A percentile compares a stretch with the other conserved stretches of the same genome.
Conservation (phyloP, 2,329 filamentous ascomycete species). For the Akanthomyces uredinophilus region DNA sequence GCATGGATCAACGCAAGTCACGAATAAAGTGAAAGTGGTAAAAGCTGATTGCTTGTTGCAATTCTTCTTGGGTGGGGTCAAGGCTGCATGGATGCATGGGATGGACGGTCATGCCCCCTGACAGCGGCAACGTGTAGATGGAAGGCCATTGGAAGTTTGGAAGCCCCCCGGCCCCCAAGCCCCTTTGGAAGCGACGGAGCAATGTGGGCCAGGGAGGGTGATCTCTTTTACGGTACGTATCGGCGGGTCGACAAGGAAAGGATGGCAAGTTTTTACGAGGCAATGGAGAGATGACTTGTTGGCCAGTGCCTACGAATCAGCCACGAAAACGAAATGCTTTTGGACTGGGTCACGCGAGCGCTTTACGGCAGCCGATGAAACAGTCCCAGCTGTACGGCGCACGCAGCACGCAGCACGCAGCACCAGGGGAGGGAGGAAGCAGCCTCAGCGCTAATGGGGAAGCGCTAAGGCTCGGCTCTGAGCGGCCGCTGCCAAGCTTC, state of each 20-base stretch:
- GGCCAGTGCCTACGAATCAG: too few relatives aligned
- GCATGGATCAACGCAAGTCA: too few relatives aligned
- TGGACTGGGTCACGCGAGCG: too few relatives aligned
- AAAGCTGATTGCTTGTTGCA: too few relatives aligned
- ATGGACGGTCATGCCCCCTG: not conserved
- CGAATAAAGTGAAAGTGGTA: not conserved
- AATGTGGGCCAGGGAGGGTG: conserved; percentile 1
- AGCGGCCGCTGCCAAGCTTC: not conserved
- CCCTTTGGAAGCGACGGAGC: conserved; percentile 2
- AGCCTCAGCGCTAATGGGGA: not conserved
- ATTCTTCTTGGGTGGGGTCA: not conserved
- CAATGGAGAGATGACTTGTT: too few relatives aligned
- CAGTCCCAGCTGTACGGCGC: too few relatives aligned
- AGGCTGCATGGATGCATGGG: not conserved
- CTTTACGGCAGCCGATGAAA: too few relatives aligned
- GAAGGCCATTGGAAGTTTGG: not conserved
- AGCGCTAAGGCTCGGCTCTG: not conserved
- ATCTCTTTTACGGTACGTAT: not conserved
- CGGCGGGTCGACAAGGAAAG: too few relatives aligned
- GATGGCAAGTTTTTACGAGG: too few relatives aligned
- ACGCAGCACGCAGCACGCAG: too few relatives aligned
- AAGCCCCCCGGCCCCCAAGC: not conserved
- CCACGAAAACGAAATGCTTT: too few relatives aligned
- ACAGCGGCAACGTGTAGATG: not conserved
- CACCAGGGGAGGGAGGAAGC: too few relatives aligned